phyloP scores from a whole-genome alignment of 805 yeast species.

The Teunomyces lycoperdinae region DNA sequence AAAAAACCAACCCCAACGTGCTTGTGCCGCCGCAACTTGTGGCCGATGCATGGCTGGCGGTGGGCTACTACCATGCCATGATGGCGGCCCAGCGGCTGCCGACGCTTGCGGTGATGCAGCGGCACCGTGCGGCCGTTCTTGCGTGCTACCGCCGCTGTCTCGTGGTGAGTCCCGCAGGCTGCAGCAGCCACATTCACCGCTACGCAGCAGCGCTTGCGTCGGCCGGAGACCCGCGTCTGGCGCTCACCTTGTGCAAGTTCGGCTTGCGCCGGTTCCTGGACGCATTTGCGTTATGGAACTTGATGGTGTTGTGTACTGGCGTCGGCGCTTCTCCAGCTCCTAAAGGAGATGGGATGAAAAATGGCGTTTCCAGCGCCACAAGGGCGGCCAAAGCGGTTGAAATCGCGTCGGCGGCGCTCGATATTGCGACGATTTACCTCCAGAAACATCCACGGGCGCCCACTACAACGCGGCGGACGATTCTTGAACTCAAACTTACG shows the following conservation, averaged over 20 bases:
- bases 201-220: constrained; percentile 51
- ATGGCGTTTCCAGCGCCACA: background rate
- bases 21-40: constrained; percentile 24
- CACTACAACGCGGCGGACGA: constrained; percentile 41
- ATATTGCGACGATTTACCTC: constrained; percentile 37
- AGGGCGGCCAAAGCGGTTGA: background rate
- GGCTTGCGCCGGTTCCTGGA: constrained; percentile 52
- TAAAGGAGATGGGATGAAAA: constrained; percentile 14
- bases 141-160: constrained; percentile 33
- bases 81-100: constrained; percentile 25
- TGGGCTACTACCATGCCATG: constrained; percentile 32
- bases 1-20: constrained; percentile 32
- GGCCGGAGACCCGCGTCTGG: constrained; percentile 37
- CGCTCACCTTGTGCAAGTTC: constrained; percentile 47
- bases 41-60: constrained; percentile 36
- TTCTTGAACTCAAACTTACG: constrained; percentile 69
- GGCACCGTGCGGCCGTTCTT: constrained; percentile 15
- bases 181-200: constrained; percentile 30
- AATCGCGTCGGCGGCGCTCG: constrained; percentile 17
- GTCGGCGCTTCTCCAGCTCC: constrained; percentile 47
- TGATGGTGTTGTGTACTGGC: constrained; percentile 61
- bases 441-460: background rate
- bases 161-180: constrained; percentile 36
- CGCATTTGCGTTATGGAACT: constrained; percentile 62
- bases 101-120: constrained; percentile 15